Evolutionary conservation across 805 yeast genomes (phyloP).

Genomic region (Wickerhamiella occidentalis): DNA sequence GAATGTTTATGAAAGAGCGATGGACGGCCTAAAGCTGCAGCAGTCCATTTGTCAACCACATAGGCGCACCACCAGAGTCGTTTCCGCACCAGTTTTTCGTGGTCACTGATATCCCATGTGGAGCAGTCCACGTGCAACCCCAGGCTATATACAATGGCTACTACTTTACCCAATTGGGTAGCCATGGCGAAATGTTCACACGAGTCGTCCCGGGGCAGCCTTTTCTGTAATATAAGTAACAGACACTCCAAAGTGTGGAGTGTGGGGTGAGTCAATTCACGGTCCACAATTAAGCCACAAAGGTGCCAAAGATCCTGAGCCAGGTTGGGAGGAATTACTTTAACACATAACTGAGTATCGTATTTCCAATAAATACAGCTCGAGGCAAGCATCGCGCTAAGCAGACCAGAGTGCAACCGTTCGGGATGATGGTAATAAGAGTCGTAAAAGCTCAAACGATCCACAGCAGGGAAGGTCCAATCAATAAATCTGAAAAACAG

Average conservation of each 20-base stretch:
- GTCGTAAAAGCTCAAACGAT: conserved; percentile 24
- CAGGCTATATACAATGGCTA: conserved; percentile 24
- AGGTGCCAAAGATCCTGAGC: conserved; percentile 22
- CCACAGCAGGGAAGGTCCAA: conserved; percentile 29
- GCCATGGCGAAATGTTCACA: conserved; percentile 23
- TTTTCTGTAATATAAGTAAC: conserved; percentile 25
- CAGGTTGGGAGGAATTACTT: conserved; percentile 24
- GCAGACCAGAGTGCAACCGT: conserved; percentile 25
- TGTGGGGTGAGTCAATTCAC: conserved; percentile 25
- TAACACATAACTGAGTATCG: conserved; percentile 25
- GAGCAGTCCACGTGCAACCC: conserved; percentile 29
- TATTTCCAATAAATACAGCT: conserved; percentile 30
- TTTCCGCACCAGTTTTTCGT: conserved; percentile 25
- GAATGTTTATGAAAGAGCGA: conserved; percentile 10
- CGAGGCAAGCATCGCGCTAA: conserved; percentile 27
- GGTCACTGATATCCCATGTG: conserved; percentile 27
- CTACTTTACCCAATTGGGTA: conserved; percentile 24
- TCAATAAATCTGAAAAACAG: conserved; percentile 27
- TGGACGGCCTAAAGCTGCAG: conserved; percentile 28
- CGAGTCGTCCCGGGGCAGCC: conserved; percentile 25
- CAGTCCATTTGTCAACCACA: conserved; percentile 29
- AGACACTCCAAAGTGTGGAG: conserved; percentile 26
- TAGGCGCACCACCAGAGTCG: conserved; percentile 29
- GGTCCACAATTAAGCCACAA: conserved; percentile 23
- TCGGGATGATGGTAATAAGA: conserved; percentile 23